A percentile compares a stretch with the other conserved stretches of the same genome.
phyloP scores from a whole-genome alignment of 495 filamentous ascomycete species.

The Talaromyces adpressus region DNA sequence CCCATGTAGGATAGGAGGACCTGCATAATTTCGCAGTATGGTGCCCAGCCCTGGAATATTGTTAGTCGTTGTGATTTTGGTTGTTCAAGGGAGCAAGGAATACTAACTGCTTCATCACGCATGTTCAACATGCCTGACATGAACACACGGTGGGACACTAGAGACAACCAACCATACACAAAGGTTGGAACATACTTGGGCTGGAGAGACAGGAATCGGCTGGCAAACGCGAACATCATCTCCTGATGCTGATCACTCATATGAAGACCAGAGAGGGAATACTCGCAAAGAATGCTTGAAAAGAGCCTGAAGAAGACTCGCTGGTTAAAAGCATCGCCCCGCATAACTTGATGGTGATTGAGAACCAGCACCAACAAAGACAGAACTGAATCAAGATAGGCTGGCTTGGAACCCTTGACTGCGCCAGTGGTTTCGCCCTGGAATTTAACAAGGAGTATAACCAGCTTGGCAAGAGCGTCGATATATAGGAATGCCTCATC shows the following conservation, averaged over 20 bases:
- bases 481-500: slow-evolving; percentile 67
- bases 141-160: slow-evolving; percentile 82
- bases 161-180: slow-evolving; percentile 71
- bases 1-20: slow-evolving; percentile 68
- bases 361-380: slow-evolving; percentile 71
- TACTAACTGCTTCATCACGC: slow-evolving; percentile 43
- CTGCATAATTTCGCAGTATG: slow-evolving; percentile 69
- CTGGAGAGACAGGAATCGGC: slow-evolving; percentile 66
- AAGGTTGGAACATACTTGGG: slow-evolving; percentile 75
- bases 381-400: slow-evolving; percentile 67
- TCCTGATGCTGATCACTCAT: slow-evolving; percentile 54
- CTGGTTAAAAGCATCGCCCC: slow-evolving; percentile 75
- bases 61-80: slow-evolving; percentile 10
- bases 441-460: slow-evolving; percentile 65
- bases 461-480: slow-evolving; percentile 83
- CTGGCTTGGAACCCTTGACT: slow-evolving; percentile 50
- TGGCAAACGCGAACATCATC: slow-evolving; percentile 65
- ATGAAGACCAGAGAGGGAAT: slow-evolving; percentile 38
- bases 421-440: slow-evolving; percentile 54
- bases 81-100: slow-evolving; percentile 4
- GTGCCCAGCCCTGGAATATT: slow-evolving; percentile 55
- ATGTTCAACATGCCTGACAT: slow-evolving; percentile 72
- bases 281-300: slow-evolving; percentile 73
- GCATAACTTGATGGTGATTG: slow-evolving; percentile 76
- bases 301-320: slow-evolving; percentile 90